Base-by-base conservation (phyloP, 2,329 filamentous ascomycete genomes). In the Madurella mycetomatis region DNA sequence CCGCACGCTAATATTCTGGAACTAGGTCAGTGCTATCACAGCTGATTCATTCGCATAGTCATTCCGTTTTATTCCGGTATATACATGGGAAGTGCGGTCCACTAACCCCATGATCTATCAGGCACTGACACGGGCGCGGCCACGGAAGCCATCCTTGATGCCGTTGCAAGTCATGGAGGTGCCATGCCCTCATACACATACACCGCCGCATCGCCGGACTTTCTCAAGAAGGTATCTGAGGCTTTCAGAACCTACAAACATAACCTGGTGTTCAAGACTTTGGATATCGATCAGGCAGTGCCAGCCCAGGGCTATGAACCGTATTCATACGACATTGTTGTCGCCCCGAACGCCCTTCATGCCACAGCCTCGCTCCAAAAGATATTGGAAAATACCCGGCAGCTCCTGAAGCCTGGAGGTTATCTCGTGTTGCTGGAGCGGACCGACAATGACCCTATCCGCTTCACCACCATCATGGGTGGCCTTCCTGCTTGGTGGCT, bases 401-500 rank as follows among this genome's bases (percentile, higher is more conserved):
- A 56, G 5, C 60, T 76, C 2, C 59, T 73, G 1, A 66, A 65
- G 12, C 70, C 74, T 0, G 72, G 69, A 4, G 76, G 76, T 0
- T 67, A 68, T 34, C 63, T 80, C 7, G 50, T 67, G 2, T 55
- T 65, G 13, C 31, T 47, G 8, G 59, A 60, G 48, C 1, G 53
- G 3, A 53, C 53, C 3, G 25, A 25, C 25, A 54, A 62, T 12
- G 41, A 55, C 7, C 7, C 37, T 1, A 16, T 44, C 30, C 47
- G 34, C 41, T 1, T 45, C 15, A 19, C 34, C 8, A 42, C 53
- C 41, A 30, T 51, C 9, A 51, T 62, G 19, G 69, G 70, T 0
- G 51, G 61, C 0, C 57, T 69, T 3, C 55, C 65, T 0, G 66
- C 64, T 2, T 73, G 72, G 71, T 73, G 71, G 71, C 57, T 68